These are phyloP conservation scores for Rhododendron ovatum DNA, from an alignment of 148 eudicot genomes.

Conservation along the genomic window DNA sequence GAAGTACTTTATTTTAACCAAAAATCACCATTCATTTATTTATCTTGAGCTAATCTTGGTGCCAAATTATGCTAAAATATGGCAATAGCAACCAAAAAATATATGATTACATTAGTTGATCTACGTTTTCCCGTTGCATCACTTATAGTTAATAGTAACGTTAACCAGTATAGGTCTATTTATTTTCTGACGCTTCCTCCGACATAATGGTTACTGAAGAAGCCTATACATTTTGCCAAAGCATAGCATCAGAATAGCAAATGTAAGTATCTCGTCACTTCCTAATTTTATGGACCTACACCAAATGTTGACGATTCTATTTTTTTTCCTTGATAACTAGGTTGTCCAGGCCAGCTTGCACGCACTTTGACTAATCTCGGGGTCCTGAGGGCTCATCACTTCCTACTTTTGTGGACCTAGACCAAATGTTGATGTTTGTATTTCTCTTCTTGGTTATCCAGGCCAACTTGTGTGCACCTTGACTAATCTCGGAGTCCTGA, in stretches of 20 bases:
- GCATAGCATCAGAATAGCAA: background rate
- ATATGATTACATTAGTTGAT: background rate
- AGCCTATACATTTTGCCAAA: background rate
- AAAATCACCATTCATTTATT: background rate
- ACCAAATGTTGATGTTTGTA: background rate
- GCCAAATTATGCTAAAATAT: background rate
- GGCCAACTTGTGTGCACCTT: too few species aligned
- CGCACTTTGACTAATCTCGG: too few species aligned
- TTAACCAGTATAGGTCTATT: background rate
- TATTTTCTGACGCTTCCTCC: background rate
- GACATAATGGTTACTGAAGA: background rate
- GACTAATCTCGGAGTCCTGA: too few species aligned
- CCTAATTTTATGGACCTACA: background rate
- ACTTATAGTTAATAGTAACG: background rate
- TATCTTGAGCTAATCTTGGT: background rate
- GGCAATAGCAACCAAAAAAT: background rate
- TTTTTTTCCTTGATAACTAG: too few species aligned
- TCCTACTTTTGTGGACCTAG: background rate
- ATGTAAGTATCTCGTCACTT: background rate
- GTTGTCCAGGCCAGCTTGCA: too few species aligned
- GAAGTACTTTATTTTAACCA: background rate
- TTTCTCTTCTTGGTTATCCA: too few species aligned
- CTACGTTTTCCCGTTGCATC: background rate
- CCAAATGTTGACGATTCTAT: background rate
- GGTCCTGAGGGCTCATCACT: background rate